Evolutionary conservation across 176 grass and related monocot species (phyloP).

Genomic region (Carex kokanica): DNA sequence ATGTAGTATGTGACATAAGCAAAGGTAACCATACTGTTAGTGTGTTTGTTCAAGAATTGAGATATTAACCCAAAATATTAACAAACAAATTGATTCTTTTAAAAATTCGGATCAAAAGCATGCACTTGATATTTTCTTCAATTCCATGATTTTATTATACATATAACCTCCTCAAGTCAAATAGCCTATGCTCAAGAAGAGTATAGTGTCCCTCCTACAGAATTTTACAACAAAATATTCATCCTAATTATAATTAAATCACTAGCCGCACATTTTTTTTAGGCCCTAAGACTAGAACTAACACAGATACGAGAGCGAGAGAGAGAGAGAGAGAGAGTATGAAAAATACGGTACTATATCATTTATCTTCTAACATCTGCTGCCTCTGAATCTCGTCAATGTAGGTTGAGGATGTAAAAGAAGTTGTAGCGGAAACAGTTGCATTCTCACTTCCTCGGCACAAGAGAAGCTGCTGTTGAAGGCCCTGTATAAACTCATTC

Average conservation of each 20-base stretch:
- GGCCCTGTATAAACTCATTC: slow-evolving; percentile 63
- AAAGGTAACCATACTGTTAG: background rate
- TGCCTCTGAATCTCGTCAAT: slow-evolving; percentile 56
- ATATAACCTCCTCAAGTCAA: background rate
- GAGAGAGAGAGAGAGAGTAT: background rate
- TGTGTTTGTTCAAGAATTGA: background rate
- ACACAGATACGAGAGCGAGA: background rate
- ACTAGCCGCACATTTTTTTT: background rate
- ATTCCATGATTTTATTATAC: background rate
- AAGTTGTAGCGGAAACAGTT: slow-evolving; percentile 29
- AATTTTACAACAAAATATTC: slow-evolving; percentile 13
- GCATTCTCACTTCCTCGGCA: slow-evolving; percentile 50
- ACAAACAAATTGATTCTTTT: background rate
- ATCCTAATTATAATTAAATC: slow-evolving; percentile 6
- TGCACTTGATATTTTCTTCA: background rate
- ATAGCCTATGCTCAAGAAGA: background rate
- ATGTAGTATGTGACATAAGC: background rate
- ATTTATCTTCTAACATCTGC: slow-evolving; percentile 56
- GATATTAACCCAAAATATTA: background rate
- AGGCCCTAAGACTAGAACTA: background rate
- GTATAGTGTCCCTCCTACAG: background rate
- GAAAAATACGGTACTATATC: background rate
- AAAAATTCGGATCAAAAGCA: background rate
- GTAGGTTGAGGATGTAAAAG: slow-evolving; percentile 38
- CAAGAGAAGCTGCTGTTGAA: slow-evolving; percentile 60